Percentiles rank a stretch among this genome's conserved stretches.
Evolutionary conservation across 352 stramenopile species (phyloP).

Genomic region (Globisporangium abappressorium): DNA sequence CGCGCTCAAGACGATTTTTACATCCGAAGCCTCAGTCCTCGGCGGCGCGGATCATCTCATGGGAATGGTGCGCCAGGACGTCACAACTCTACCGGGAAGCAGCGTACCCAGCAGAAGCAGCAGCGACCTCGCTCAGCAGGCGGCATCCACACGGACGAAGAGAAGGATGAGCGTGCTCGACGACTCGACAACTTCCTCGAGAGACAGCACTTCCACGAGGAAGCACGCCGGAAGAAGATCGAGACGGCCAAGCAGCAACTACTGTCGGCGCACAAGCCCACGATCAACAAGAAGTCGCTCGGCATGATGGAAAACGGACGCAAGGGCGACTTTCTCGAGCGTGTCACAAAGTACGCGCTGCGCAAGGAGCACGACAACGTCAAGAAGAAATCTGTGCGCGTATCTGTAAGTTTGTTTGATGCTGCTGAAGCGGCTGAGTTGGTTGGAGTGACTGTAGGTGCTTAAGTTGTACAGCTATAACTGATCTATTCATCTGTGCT

Average conservation of each 20-base stretch:
- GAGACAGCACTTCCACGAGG: constrained; percentile 71
- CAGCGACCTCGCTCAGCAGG: constrained; percentile 57
- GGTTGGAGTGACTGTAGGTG: no score
- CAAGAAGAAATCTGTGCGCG: constrained; percentile 69
- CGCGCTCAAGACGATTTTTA: constrained; percentile 57
- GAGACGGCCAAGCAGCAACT: constrained; percentile 63
- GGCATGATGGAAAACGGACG: constrained; percentile 79
- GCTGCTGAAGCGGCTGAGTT: no score
- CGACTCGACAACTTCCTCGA: constrained; percentile 74
- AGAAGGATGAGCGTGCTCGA: constrained; percentile 44
- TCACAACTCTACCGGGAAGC: background rate
- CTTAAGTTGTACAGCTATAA: background rate
- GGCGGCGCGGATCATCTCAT: constrained; percentile 5
- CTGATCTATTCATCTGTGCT: background rate
- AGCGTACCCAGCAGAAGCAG: constrained; percentile 10
- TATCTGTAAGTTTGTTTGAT: constrained; percentile 32
- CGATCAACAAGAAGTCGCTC: constrained; percentile 79
- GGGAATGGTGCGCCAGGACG: constrained; percentile 14
- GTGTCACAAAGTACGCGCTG: constrained; percentile 71
- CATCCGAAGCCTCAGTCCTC: constrained; percentile 26
- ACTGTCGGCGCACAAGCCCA: constrained; percentile 53
- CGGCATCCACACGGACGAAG: constrained; percentile 33
- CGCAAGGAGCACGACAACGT: constrained; percentile 77
- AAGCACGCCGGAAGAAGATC: constrained; percentile 60
- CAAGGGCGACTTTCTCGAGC: constrained; percentile 79